Evolutionary conservation across 1,284 basidiomycete genomes (phyloP), one percentile per base, ranked within the genome.

Genomic region (Ustilago xerochloae): DNA sequence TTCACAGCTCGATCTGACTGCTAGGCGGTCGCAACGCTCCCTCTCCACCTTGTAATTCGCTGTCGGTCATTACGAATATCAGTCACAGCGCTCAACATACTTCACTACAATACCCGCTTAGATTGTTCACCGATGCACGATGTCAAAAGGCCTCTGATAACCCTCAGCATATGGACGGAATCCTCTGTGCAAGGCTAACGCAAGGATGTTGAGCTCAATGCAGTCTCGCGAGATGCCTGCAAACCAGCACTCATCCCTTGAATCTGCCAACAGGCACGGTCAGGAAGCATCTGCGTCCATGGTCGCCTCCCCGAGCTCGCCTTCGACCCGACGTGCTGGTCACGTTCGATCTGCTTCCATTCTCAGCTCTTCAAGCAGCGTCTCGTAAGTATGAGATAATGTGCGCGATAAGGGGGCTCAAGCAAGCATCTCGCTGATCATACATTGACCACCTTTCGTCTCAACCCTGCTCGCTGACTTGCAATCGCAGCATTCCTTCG

Each of bases 361-460:
- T 16, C 56, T 73, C 6, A 71, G 68, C 59, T 62, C 68, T 18
- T 55, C 62, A n/a, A 71, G 68, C 68, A 65, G 63, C 36, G 59
- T 71, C 20, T 71, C 63, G 60, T 66, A 32, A 66, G 63, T 66
- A 35, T 16, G 10, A 26, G 8, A n/a, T n/a, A n/a, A n/a, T n/a
- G n/a, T n/a, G n/a, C n/a, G n/a, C n/a, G n/a, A n/a, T n/a, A n/a
- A n/a, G n/a, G n/a, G n/a, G n/a, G n/a, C n/a, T n/a, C n/a, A n/a
- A n/a, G n/a, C n/a, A n/a, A 15, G 3, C 20, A 4, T 16, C 15
- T 20, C 33, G 16, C 22, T 55, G 22, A 16, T 43, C n/a, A 2
- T 4, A 22, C n/a, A 22, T 28, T 39, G 26, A 52, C 22, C 22
- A 29, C 15, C 15, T 6, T 29, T 26, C 4, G 22, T 10, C 9